A percentile compares a stretch with the other conserved stretches of the same genome.
Conservation (phyloP, 768 basidiomycete species). For the Fomitopsis pulvina region DNA sequence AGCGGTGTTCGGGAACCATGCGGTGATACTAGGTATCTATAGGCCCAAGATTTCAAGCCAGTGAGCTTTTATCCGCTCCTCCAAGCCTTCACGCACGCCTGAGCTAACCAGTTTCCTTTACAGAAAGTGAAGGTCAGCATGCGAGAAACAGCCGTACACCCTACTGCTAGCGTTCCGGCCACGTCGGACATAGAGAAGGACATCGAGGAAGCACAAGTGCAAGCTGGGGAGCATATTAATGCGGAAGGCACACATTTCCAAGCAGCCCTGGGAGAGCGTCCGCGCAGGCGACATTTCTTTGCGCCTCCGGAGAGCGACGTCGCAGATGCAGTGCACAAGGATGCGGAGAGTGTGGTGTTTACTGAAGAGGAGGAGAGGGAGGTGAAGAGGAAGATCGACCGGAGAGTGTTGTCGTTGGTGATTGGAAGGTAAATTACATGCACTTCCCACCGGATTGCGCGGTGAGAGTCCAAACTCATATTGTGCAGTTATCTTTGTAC, state of each 20-base stretch:
- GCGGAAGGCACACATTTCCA: constrained; percentile 38
- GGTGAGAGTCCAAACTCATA: no score
- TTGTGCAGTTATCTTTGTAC: constrained; percentile 39
- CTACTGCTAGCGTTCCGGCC: no score
- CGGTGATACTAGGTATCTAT: no score
- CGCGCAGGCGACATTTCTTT: constrained; percentile 22
- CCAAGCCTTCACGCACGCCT: no score
- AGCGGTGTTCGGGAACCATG: no score
- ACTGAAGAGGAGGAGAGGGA: constrained; percentile 42
- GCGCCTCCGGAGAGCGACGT: constrained; percentile 22
- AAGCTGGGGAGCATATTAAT: constrained; percentile 10
- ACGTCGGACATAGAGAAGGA: no score
- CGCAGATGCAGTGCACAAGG: constrained; percentile 44
- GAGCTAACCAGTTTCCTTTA: no score
- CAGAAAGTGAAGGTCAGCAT: no score
- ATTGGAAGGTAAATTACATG: constrained; percentile 35
- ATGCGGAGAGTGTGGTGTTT: constrained; percentile 43
- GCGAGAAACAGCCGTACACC: no score
- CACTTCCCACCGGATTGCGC: background rate
- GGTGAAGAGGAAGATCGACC: constrained; percentile 46
- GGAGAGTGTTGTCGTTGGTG: constrained; percentile 42
- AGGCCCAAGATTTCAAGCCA: no score
- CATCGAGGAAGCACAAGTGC: background rate
- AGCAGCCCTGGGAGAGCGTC: constrained; percentile 24
- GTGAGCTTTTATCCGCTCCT: no score